Evolutionary conservation across 768 basidiomycete genomes (phyloP).

Genomic region (Cystobasidium onofrii): DNA sequence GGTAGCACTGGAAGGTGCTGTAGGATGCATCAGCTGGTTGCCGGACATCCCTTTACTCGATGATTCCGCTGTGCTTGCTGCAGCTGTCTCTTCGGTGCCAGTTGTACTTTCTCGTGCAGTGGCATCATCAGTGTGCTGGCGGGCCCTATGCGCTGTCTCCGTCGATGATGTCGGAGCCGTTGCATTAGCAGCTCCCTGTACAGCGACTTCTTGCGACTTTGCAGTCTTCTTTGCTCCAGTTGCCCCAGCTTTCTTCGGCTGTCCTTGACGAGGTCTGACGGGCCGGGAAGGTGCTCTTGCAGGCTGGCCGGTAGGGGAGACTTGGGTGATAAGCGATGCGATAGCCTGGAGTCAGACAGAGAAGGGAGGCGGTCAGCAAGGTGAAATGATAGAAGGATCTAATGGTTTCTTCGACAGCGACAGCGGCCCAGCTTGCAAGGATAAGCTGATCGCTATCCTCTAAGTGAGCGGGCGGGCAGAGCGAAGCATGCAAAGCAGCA

Average conservation of each 20-base stretch:
- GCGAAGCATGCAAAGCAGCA: background rate
- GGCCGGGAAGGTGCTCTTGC: slow-evolving; percentile 28
- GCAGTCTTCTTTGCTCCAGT: background rate
- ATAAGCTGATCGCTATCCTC: background rate
- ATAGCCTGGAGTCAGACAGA: slow-evolving; percentile 10
- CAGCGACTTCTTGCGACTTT: background rate
- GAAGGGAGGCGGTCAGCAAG: background rate
- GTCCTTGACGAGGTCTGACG: slow-evolving; percentile 26
- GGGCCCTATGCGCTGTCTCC: background rate
- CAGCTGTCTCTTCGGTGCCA: background rate
- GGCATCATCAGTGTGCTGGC: background rate
- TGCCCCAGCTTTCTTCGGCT: background rate
- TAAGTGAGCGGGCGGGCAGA: background rate
- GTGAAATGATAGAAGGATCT: background rate
- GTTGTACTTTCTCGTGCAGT: background rate
- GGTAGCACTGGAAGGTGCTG: background rate
- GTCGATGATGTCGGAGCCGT: background rate
- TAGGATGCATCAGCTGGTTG: background rate
- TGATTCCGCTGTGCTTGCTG: background rate
- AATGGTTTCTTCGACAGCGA: no score
- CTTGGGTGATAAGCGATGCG: slow-evolving; percentile 35
- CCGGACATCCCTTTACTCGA: background rate
- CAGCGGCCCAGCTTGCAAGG: background rate
- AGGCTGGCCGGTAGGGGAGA: slow-evolving; percentile 34
- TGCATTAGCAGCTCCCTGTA: no score